Evolutionary conservation across 768 basidiomycete genomes (phyloP), one percentile per base, ranked within the genome.

Genomic region (Megacollybia marginata): DNA sequence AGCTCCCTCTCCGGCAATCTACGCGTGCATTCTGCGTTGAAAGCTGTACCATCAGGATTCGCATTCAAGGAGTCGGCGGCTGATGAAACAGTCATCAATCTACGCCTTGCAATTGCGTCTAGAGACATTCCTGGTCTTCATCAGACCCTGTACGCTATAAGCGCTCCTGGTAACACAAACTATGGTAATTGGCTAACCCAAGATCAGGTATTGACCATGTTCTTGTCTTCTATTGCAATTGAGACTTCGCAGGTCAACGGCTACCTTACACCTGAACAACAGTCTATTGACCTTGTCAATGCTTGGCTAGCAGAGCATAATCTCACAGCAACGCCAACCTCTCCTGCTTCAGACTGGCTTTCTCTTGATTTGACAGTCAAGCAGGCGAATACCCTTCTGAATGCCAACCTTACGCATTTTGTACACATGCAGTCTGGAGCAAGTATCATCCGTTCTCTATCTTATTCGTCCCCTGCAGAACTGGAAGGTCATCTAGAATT

Each of bases 151-250:
- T 60, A 51, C 54, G 68, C 68, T 28, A 56, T 71, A 4, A 65
- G 64, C 40, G 49, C 69, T 6, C 69, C 70, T 0, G 56, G 48
- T 5, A 66, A 66, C 35, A 36, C 56, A 10, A 63, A 62, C 46
- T 70, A 70, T 48, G 69, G 66, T 4, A 56, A 55, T 0, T 55
- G 65, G 52, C 60, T 79, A 36, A 65, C 72, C 31, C 72, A 71
- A 56, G 70, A 66, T 33, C 69, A 79, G 55, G 71, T 72, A 1
- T 66, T 73, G 32, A 2, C 55, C 72, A 33, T 63, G 74, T 46
- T 60, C 65, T n/a, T 16, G 74, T 73, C 0, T 59, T 64, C 45
- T 57, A 59, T 0, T 62, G 67, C 50, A 66, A 67, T 13, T 19
- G 71, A 5, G 53, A 62, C 33, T 47, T 56, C 1, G 10, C 47